Evolutionary conservation across 495 filamentous ascomycete genomes (phyloP).

Genomic region (Trichoderma asperelloides): DNA sequence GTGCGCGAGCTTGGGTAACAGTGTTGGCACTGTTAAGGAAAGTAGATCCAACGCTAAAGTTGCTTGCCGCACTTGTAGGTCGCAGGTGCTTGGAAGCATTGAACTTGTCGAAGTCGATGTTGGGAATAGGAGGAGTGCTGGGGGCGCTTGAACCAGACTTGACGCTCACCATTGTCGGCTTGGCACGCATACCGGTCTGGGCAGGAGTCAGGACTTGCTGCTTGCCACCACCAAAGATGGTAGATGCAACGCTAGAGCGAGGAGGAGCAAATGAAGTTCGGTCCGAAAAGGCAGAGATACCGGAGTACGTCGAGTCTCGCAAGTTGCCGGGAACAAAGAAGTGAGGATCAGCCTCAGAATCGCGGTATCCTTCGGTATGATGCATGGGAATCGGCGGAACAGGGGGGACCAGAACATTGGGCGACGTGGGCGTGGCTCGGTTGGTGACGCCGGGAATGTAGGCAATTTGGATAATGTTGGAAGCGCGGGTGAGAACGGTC

Average conservation of each 20-base stretch:
- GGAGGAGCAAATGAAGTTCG: conserved; percentile 56
- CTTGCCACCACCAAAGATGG: conserved; percentile 66
- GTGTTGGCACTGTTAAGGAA: conserved; percentile 51
- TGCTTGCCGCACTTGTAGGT: conserved; percentile 36
- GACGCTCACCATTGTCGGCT: conserved; percentile 85
- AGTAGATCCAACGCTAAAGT: conserved; percentile 56
- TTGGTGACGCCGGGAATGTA: conserved; percentile 98
- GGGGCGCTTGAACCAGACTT: conserved; percentile 48
- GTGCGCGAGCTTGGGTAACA: conserved; percentile 43
- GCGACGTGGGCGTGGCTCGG: conserved; percentile 71
- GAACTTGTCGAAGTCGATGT: conserved; percentile 44
- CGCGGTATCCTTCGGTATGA: conserved; percentile 45
- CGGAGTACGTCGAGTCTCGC: conserved; percentile 76
- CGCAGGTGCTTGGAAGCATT: conserved; percentile 28
- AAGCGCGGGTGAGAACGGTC: conserved; percentile 88
- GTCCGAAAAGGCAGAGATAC: conserved; percentile 53
- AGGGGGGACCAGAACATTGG: conserved; percentile 76
- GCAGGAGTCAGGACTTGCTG: conserved; percentile 65
- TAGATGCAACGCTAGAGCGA: conserved; percentile 79
- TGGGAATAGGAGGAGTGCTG: conserved; percentile 46
- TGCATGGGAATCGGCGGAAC: conserved; percentile 84
- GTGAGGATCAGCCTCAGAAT: conserved; percentile 58
- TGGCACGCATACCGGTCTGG: conserved; percentile 73
- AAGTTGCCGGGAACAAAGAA: conserved; percentile 92
- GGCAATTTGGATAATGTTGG: conserved; percentile 98